Evolutionary conservation across 179 eudicot genomes (phyloP), one percentile per base, ranked within the genome.

Genomic region (Spergularia azorica): DNA sequence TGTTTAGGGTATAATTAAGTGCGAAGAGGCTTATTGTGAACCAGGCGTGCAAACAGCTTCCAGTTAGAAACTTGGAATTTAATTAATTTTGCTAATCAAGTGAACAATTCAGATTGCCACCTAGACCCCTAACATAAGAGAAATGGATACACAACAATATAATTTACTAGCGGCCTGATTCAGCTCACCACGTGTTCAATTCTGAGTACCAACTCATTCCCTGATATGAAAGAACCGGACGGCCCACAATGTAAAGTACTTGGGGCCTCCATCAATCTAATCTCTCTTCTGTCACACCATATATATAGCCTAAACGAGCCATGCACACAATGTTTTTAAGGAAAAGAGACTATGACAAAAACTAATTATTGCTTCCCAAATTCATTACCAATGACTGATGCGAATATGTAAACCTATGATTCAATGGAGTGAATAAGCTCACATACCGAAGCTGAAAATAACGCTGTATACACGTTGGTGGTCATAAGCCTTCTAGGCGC

Each of bases 401-500:
- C 62, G 63, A 43, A 76, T 43, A 75, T 58, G 41, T 2, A 16
- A 32, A 16, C 57, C 67, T 7, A 48, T 12, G 39, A 75, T 21
- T 20, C 58, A 71, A 78, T 12, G 65, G 58, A 63, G 18, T 50
- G n/a, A 70, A 67, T 52, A 57, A 39, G 4, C 55, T 57, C 92
- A 88, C 92, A 88, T 96, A 96, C 99, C 90, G 99, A 86, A 81
- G 97, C 97, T 65, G 91, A 96, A 84, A 96, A 85, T 86, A 96
- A 83, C 76, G 93, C 87, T 32, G 84, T 90, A 87, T 93, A 96
- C 20, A 85, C 92, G 80, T 83, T 89, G 80, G 79, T 71, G 64
- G 99, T 96, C 98, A 96, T 83, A 73, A 96, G 99, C 82, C 99
- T 91, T 81, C 91, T 89, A 32, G 99, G 99, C 55, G 97, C 95